Percentiles rank a stretch among this genome's conserved stretches.
These are phyloP conservation scores for Buddleja alternifolia DNA, from an alignment of 257 asterid species.

Conservation along the genomic window DNA sequence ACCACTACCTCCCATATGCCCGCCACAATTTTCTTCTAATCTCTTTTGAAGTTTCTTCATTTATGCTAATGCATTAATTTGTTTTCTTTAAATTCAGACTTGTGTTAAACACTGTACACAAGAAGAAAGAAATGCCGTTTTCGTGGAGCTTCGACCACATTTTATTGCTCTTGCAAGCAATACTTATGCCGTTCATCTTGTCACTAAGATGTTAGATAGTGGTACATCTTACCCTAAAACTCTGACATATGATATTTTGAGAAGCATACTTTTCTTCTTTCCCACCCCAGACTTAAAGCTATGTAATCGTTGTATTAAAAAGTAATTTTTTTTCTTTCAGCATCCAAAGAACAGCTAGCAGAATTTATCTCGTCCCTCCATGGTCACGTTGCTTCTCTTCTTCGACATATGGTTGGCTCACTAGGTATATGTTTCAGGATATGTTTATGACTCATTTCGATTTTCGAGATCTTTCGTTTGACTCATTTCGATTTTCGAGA, in stretches of 20 bases:
- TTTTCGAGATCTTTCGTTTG: background rate
- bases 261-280: background rate
- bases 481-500: background rate
- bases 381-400: slow-evolving; percentile 82
- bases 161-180: slow-evolving; percentile 66
- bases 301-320: slow-evolving; percentile 9
- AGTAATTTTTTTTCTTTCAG: slow-evolving; percentile 39
- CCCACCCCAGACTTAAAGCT: background rate
- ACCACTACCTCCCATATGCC: slow-evolving; percentile 10
- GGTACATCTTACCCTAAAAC: slow-evolving; percentile 48
- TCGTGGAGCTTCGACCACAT: slow-evolving; percentile 77
- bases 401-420: slow-evolving; percentile 91
- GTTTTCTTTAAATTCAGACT: slow-evolving; percentile 51
- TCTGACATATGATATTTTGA: background rate
- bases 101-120: slow-evolving; percentile 84
- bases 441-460: background rate
- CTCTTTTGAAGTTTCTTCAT: slow-evolving; percentile 22
- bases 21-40: slow-evolving; percentile 4
- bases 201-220: slow-evolving; percentile 78
- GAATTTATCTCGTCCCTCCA: slow-evolving; percentile 78
- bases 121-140: slow-evolving; percentile 78
- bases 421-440: slow-evolving; percentile 54
- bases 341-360: slow-evolving; percentile 78
- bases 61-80: background rate
- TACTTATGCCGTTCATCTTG: slow-evolving; percentile 85